Evolutionary conservation across 306 rosid species (phyloP), one percentile per base, ranked within the genome.

Genomic region (Vigna mungo): DNA sequence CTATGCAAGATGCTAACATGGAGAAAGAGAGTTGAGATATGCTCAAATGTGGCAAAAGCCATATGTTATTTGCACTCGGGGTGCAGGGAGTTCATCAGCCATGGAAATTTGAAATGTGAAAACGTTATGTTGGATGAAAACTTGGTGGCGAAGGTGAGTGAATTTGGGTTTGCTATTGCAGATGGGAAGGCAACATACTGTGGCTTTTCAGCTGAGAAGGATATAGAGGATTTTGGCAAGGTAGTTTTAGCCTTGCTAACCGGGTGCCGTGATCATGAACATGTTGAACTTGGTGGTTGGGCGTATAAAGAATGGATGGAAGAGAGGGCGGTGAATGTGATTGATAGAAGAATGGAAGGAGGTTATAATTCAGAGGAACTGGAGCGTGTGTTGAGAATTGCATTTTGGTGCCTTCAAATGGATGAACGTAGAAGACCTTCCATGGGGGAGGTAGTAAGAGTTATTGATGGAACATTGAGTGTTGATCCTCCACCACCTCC

Each of bases 401-500:
- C 89, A 7, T 91, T 91, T 62, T 91, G 96, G 96, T 89, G 96
- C 77, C 79, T 91, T 60, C 96, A 91, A 75, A 61, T 21, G 66
- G 88, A 89, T n/a, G 89, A 85, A 49, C 78, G 84, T 0, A 46
- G 78, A 68, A 84, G 94, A 81, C 96, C 92, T 58, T 81, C 93
- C 1, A 87, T 91, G 96, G 85, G 76, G 10, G 94, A 91, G 78
- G 89, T 91, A 52, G 88, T 82, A 11, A 86, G 87, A 89, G 89
- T 91, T 9, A 85, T 89, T 46, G 94, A 89, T 54, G 94, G 96
- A 13, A 82, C 84, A 5, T 74, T 83, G 63, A 83, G 60, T 21
- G 96, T 87, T 21, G 96, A 91, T 74, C 87, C 87, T 2, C 94
- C 96, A 1, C 93, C 92, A 2, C 87, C 86, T 55, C 90, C 94